Evolutionary conservation across 192 early-diverging fungal species (phyloP), one percentile per base, ranked within the genome.

Genomic region (Coemansia sp.): DNA sequence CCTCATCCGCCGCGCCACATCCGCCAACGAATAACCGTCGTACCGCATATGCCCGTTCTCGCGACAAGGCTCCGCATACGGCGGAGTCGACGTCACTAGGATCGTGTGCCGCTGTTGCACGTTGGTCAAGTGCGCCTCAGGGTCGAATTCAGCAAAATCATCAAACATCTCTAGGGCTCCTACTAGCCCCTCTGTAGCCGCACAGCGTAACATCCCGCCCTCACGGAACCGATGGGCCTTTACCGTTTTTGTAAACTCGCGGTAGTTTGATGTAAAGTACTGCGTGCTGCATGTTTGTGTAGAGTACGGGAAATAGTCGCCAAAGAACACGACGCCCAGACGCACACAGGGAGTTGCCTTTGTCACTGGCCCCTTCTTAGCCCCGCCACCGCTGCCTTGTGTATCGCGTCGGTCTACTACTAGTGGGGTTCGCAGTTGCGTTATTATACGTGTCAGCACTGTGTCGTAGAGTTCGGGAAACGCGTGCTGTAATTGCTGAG

Each of bases 261-360:
- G 78, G 63, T 75, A 81, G 60, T 81, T 81, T 20, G 78, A 81
- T 13, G 73, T 81, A 47, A 81, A 81, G 65, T 75, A 81, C 65
- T 81, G 73, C 9, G 72, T 74, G 62, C 69, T 72, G 59, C 68
- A 71, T 11, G 73, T 65, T 9, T 61, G 72, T 44, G 68, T 71
- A 17, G 78, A 75, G 62, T 74, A 75, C 23, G 78, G 78, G n/a
- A 55, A 74, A 57, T 81, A 81, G 62, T 81, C 78, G 40, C 78
- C 78, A 38, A 71, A 81, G 54, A 75, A 81, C 68, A 81, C 73
- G 19, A 72, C 78, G 59, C 78, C 78, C 23, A 81, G 72, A 9
- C 71, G 62, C 40, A 81, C 78, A 28, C 73, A 72, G 11, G 78
- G 78, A 29, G 78, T 75, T 0, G 68, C 72, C 40, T 81, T 81